Evolutionary conservation across 2,329 filamentous ascomycete species (phyloP).

Genomic region (Pseudocercospora macadamiae): DNA sequence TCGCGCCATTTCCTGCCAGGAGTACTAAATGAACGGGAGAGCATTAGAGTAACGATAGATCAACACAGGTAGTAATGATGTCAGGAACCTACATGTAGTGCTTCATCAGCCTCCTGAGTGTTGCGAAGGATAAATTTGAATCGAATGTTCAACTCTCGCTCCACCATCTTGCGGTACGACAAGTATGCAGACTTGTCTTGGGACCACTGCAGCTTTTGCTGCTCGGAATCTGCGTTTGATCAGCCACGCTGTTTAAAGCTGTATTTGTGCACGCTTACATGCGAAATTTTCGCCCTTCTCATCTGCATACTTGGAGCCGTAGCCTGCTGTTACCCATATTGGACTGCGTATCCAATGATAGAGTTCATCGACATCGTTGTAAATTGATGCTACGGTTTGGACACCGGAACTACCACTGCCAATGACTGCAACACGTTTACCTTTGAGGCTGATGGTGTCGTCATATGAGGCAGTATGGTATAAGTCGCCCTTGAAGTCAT

Average conservation of each 20-base stretch:
- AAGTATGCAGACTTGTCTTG: neutral
- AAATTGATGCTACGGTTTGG: constrained; percentile 31
- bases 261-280: neutral
- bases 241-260: neutral
- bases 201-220: neutral
- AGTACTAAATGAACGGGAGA: neutral
- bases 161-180: neutral
- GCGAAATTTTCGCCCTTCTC: neutral
- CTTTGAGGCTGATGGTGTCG: constrained; percentile 21
- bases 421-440: constrained; percentile 9
- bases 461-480: constrained; percentile 41
- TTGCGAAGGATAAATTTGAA: neutral
- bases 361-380: neutral
- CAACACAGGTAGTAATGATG: neutral
- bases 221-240: neutral
- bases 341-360: neutral
- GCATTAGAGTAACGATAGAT: neutral
- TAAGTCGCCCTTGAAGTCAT: constrained; percentile 35
- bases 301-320: neutral
- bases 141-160: neutral
- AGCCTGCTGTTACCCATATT: neutral
- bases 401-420: constrained; percentile 4
- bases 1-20: neutral
- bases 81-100: neutral
- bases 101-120: neutral